Evolutionary conservation across 2,329 filamentous ascomycete genomes (phyloP).

Genomic region (Phyllosticta ampelicida): DNA sequence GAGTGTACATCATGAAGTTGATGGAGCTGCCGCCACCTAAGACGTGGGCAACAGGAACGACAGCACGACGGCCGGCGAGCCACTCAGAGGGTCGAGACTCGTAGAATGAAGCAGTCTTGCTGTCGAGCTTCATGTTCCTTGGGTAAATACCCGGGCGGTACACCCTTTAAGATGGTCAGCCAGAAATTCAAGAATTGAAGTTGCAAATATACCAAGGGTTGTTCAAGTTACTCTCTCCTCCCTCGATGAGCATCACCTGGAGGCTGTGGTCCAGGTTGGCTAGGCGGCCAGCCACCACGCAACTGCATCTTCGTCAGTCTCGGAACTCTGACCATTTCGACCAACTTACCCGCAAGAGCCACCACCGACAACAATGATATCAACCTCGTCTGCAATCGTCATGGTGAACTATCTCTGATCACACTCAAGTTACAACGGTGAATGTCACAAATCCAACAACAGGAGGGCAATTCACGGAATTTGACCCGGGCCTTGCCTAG

Average conservation of each 20-base stretch:
- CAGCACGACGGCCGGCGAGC: constrained; percentile 58
- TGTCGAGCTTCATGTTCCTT: constrained; percentile 69
- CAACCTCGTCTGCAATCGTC: constrained; percentile 65
- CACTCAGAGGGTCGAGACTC: constrained; percentile 64
- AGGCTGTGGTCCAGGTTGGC: constrained; percentile 67
- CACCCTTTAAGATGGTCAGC: constrained; percentile 38
- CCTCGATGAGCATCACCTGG: constrained; percentile 60
- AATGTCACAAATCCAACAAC: background rate
- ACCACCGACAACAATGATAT: constrained; percentile 70
- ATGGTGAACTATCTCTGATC: constrained; percentile 26
- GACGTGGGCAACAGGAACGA: constrained; percentile 65
- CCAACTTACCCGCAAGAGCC: constrained; percentile 51
- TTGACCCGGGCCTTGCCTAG: background rate
- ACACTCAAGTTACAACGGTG: background rate
- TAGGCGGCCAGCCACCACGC: constrained; percentile 44
- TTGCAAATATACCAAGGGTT: constrained; percentile 48
- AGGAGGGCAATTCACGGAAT: background rate
- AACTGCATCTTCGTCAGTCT: constrained; percentile 22
- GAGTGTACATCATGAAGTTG: constrained; percentile 73
- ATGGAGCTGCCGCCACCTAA: constrained; percentile 64
- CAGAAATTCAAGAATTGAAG: background rate
- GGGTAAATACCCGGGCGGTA: constrained; percentile 67
- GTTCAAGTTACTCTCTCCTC: constrained; percentile 62
- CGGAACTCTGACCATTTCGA: too few species aligned
- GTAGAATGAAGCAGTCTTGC: constrained; percentile 73